Conservation (phyloP, 805 yeast genomes). For the Saturnispora ahearnii region DNA sequence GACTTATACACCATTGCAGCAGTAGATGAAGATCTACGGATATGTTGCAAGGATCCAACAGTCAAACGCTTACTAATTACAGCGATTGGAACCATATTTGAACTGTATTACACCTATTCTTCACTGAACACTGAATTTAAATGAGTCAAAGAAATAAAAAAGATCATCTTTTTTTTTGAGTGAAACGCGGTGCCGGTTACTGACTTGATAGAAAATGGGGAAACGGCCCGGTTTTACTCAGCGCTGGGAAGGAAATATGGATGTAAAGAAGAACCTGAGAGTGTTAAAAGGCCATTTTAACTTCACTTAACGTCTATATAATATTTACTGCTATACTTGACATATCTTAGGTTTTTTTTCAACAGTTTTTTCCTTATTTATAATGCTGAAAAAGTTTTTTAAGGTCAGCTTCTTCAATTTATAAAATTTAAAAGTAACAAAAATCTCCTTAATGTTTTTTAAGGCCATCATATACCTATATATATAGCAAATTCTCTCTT, state of each 20-base stretch:
- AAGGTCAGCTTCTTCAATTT: no score
- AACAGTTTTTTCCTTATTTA: no score
- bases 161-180: background rate
- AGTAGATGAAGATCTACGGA: constrained; percentile 53
- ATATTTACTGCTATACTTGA: no score
- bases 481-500: no score
- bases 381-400: no score
- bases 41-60: background rate
- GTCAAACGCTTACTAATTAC: constrained; percentile 2
- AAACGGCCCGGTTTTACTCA: constrained; percentile 2
- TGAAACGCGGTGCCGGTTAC: background rate
- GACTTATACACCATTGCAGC: constrained; percentile 93
- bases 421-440: no score
- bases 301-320: no score
- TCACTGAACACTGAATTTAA: background rate
- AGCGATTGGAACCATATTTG: background rate
- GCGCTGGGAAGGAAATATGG: background rate
- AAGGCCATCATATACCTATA: no score
- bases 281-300: no score
- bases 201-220: background rate
- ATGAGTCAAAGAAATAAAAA: background rate
- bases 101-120: background rate
- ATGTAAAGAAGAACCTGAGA: no score
- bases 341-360: no score
- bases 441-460: no score